Evolutionary conservation across 2,329 filamentous ascomycete species (phyloP).

Genomic region (Botryotinia calthae): DNA sequence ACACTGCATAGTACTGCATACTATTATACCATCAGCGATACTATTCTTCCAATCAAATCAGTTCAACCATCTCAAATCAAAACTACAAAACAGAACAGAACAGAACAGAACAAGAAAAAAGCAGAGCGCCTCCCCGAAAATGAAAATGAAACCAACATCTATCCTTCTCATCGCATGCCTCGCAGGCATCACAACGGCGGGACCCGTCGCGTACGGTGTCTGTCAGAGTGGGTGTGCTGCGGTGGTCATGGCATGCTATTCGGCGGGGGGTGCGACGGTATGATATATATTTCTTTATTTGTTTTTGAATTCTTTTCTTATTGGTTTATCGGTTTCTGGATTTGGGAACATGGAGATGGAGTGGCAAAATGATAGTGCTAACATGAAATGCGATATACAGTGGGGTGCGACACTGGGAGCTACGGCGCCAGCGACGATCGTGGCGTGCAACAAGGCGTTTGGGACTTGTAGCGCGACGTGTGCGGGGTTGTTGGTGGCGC

Average conservation of each 20-base stretch:
- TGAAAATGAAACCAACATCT: not conserved
- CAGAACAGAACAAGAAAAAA: too few relatives aligned
- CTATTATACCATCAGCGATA: too few relatives aligned
- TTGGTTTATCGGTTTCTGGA: too few relatives aligned
- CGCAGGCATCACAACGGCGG: not conserved
- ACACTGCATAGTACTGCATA: too few relatives aligned
- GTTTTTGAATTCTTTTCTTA: too few relatives aligned
- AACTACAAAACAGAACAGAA: not conserved
- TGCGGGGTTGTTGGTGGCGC: not conserved
- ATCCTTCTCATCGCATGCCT: not conserved
- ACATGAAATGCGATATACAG: not conserved
- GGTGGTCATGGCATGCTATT: slow-evolving; percentile 15
- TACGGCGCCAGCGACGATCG: not conserved
- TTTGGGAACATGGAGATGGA: too few relatives aligned
- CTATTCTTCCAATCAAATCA: not conserved
- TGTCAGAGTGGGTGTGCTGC: slow-evolving; percentile 11
- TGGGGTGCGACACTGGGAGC: slow-evolving; percentile 12
- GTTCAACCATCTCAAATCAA: too few relatives aligned
- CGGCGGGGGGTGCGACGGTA: not conserved
- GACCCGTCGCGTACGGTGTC: not conserved
- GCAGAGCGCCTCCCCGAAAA: too few relatives aligned
- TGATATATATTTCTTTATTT: too few relatives aligned
- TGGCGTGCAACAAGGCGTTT: slow-evolving; percentile 13
- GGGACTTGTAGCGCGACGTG: slow-evolving; percentile 7
- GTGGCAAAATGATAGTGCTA: not conserved